Base-by-base conservation (phyloP, 2,329 filamentous ascomycete genomes). In the Ophiostoma piceae region DNA sequence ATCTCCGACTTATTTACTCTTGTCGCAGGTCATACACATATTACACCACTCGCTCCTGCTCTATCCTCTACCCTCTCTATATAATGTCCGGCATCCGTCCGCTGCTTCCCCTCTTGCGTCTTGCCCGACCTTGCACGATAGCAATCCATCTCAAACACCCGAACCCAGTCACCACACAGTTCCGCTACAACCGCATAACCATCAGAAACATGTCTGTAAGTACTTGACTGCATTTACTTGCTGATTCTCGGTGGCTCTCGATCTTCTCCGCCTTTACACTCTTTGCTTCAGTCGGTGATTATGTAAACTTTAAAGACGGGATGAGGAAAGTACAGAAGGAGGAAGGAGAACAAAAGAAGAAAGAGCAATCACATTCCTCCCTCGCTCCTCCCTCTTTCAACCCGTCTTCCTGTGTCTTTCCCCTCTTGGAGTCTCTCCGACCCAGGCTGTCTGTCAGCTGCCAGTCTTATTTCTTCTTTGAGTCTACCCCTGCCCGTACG, bases 41-140 rank as follows among this genome's bases (percentile, higher is more conserved):
- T 47, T 47, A 51, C 47, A 51, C n/a, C 47, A 19, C 16, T 8
- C 8, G 51, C 62, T 22, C 62, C 19, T 39, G 2, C 7, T 29
- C 16, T 35, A 35, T 60, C 4, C 54, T 32, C 12, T 37, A 65
- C 8, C 32, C 32, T 35, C 35, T 35, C 35, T 35, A 35, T 65
- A 65, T 65, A 65, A 65, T 65, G 62, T 65, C 62, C 62, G 62
- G 32, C 62, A 65, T 65, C 62, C 62, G 62, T 41, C 62, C 35
- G 19, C 32, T 65, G 35, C 62, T 39, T 65, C 62, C 62, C 62
- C 62, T 65, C 62, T 22, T 65, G 16, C 62, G 62, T 14, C 35
- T 65, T 65, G 62, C 35, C 35, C 32, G 32, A 35, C 32, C 62
- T 22, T 22, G 32, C 62, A 65, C 32, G 35, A 65, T 65, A n/a